phyloP scores from a whole-genome alignment of 2,329 filamentous ascomycete species.

The Xenosphaeropsis pyriputrescens region DNA sequence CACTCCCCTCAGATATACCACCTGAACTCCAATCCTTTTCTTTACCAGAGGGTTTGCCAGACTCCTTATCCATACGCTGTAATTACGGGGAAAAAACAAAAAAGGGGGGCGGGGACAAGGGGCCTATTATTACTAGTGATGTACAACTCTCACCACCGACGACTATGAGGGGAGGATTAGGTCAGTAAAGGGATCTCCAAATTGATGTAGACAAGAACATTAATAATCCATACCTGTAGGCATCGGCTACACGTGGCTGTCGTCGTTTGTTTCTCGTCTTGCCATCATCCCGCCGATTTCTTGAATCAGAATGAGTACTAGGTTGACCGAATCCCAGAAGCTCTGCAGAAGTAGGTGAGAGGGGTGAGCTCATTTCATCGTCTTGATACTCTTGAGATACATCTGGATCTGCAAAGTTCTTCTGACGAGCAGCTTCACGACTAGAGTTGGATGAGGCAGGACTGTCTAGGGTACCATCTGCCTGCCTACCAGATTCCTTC shows the following conservation, averaged over 20 bases:
- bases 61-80: no score
- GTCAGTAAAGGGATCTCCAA: constrained; percentile 5
- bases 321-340: constrained; percentile 9
- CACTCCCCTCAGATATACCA: no score
- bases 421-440: not conserved
- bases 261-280: constrained; percentile 19
- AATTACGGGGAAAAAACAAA: not conserved
- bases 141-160: constrained; percentile 19
- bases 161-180: constrained; percentile 12
- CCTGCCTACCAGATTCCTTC: not conserved
- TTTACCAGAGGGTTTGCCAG: no score
- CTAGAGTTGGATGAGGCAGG: not conserved
- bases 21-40: no score
- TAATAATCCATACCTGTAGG: constrained; percentile 20
- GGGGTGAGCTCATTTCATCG: constrained; percentile 2
- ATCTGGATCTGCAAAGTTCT: not conserved
- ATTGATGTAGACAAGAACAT: no score
- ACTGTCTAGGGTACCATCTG: not conserved
- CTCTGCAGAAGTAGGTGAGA: constrained; percentile 14
- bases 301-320: constrained; percentile 1
- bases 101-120: not conserved
- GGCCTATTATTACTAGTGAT: no score
- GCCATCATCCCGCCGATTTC: constrained; percentile 11
- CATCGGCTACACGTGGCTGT: constrained; percentile 22
- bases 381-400: constrained; percentile 1